phyloP scores from a whole-genome alignment of 768 basidiomycete species.

The Suillus placidus region DNA sequence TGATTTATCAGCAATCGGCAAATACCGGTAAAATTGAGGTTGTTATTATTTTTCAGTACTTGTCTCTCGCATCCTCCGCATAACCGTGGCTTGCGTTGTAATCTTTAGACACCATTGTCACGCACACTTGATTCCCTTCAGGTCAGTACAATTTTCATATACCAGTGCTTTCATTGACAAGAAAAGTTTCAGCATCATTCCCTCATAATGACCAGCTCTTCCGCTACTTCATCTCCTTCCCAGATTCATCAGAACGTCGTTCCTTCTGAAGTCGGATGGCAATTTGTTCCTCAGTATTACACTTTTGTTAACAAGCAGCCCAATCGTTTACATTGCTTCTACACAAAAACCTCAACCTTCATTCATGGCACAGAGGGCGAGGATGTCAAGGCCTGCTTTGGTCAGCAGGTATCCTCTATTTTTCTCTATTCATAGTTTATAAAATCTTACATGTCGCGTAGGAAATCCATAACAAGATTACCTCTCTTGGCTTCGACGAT shows the following conservation, averaged over 20 bases:
- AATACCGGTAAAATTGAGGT: conserved; percentile 33
- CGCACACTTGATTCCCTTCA: conserved; percentile 38
- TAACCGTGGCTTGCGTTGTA: conserved; percentile 29
- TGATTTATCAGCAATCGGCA: conserved; percentile 38
- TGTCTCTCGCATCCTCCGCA: conserved; percentile 29
- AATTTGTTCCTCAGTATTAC: conserved; percentile 99
- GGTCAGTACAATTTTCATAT: conserved; percentile 17
- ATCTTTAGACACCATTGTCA: conserved; percentile 43
- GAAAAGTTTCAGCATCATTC: conserved; percentile 30
- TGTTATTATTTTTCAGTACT: conserved; percentile 22
- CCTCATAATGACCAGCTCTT: conserved; percentile 36
- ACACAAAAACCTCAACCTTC: conserved; percentile 97
- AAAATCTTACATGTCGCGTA: conserved; percentile 33
- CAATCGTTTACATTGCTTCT: conserved; percentile 96
- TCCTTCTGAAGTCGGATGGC: conserved; percentile 98
- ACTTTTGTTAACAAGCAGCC: conserved; percentile 99
- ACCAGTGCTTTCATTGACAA: background rate
- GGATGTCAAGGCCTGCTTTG: conserved; percentile 84
- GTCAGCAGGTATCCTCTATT: conserved; percentile 73
- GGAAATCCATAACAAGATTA: conserved; percentile 98
- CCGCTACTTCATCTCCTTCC: conserved; percentile 43
- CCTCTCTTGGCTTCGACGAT: conserved; percentile 89
- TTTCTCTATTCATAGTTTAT: conserved; percentile 12
- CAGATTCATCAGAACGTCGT: conserved; percentile 64
- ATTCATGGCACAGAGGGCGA: conserved; percentile 98